Conservation (phyloP, 2,329 filamentous ascomycete genomes). For the Xylariaceae sp. region DNA sequence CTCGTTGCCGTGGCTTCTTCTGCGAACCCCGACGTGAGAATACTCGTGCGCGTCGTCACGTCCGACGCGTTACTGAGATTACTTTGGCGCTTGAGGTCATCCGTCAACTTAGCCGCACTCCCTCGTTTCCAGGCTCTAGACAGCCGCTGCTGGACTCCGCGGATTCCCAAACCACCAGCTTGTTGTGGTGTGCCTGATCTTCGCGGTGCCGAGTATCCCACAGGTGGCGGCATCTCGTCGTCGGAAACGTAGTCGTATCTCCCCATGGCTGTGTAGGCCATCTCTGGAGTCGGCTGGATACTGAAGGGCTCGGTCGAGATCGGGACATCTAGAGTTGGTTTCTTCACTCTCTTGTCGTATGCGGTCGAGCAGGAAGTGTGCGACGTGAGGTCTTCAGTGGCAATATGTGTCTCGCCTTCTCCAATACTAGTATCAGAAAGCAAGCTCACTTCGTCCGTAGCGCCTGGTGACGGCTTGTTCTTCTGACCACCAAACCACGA, state of each 20-base stretch:
- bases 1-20: constrained; percentile 26
- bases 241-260: constrained; percentile 24
- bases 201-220: constrained; percentile 16
- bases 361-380: background rate
- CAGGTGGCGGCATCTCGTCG: constrained; percentile 17
- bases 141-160: constrained; percentile 21
- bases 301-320: constrained; percentile 25
- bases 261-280: constrained; percentile 23
- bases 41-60: constrained; percentile 29
- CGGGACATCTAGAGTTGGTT: constrained; percentile 20
- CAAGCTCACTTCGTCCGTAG: constrained; percentile 24
- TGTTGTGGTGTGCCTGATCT: constrained; percentile 18
- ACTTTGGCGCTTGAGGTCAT: constrained; percentile 23
- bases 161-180: constrained; percentile 10
- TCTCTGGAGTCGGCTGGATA: constrained; percentile 31
- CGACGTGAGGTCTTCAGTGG: constrained; percentile 13
- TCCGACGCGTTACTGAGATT: constrained; percentile 23
- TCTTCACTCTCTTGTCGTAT: constrained; percentile 5
- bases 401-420: constrained; percentile 20
- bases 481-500: constrained; percentile 19
- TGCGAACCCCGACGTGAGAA: constrained; percentile 25
- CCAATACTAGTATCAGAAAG: constrained; percentile 29
- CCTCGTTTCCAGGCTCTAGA: constrained; percentile 27
- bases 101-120: constrained; percentile 12
- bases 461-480: constrained; percentile 9